These are phyloP conservation scores for Myrmaecium sp. DNA, from an alignment of 2,329 filamentous ascomycete genomes.

Conservation along the genomic window DNA sequence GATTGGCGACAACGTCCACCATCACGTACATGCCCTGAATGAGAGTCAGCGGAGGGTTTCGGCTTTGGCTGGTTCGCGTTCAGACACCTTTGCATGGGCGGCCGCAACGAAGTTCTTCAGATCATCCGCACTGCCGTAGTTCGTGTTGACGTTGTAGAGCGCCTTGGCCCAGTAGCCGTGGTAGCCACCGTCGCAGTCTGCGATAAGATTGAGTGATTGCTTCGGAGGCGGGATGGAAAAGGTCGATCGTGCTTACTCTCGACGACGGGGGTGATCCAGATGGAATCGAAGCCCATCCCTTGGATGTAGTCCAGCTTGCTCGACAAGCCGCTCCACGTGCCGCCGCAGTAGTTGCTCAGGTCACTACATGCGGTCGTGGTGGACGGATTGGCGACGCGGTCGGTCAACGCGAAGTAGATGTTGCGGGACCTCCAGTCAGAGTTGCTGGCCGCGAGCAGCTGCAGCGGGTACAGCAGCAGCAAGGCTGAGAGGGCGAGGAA, in stretches of 20 bases:
- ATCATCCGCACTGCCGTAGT: constrained; percentile 32
- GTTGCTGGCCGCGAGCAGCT: constrained; percentile 8
- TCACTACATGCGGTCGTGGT: constrained; percentile 15
- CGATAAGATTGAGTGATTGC: constrained; percentile 10
- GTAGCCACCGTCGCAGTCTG: constrained; percentile 28
- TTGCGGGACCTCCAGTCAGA: constrained; percentile 19
- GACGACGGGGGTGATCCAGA: constrained; percentile 28
- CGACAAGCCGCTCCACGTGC: constrained; percentile 32
- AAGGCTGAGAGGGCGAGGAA: constrained; percentile 8
- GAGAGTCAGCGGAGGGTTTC: constrained; percentile 3
- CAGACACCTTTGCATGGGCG: constrained; percentile 28
- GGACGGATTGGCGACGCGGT: constrained; percentile 18
- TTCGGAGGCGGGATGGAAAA: constrained; percentile 4
- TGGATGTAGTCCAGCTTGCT: constrained; percentile 34
- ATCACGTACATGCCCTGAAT: constrained; percentile 27
- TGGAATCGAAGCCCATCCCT: constrained; percentile 31
- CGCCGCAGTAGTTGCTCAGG: constrained; percentile 30
- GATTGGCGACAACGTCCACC: constrained; percentile 36
- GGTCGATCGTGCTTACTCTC: constrained; percentile 10
- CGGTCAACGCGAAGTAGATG: constrained; percentile 21
- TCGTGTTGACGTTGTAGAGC: constrained; percentile 29
- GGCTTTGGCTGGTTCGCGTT: neutral
- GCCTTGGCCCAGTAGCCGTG: constrained; percentile 35
- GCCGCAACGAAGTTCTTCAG: constrained; percentile 28
- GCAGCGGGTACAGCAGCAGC: constrained; percentile 11